Base-by-base conservation (phyloP, 2,329 filamentous ascomycete genomes). In the Emergomyces pasteurianus region DNA sequence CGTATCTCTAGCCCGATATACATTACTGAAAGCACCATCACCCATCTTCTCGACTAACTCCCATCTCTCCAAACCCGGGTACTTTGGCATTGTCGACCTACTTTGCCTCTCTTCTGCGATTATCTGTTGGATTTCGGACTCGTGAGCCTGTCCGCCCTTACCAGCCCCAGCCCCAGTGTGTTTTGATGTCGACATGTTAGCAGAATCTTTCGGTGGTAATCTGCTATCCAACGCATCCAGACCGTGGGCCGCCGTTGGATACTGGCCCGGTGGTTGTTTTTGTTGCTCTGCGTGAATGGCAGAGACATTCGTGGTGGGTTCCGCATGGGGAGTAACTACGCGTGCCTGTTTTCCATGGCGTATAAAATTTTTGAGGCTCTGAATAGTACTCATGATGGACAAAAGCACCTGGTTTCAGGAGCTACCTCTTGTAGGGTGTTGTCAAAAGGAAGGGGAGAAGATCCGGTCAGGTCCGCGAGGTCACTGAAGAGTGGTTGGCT, bases 311-410 rank as follows among this genome's bases (percentile, higher is more conserved):
- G 83, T 85, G 66, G 81, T 87, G 67, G 82, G 80, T 72, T 84
- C 83, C 63, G 79, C 83, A 69, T 82, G 82, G 62, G 80, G 79
- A 61, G 84, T 81, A 66, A 83, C 81, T 65, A 80, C 81, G 67
- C 90, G 88, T 68, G 91, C 92, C 81, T 96, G 91, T 80, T 96
- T 96, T 77, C 92, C 92, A 81, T 96, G 92, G 67, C 92, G 89
- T 77, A 97, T 94, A 77, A 97, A 95, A 77, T 96, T 96, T 79
- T 97, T 96, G 70, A 96, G 84, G 73, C 94, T 94, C 79, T 96
- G 92, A 79, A 96, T 95, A 54, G 84, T 84, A 69, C 82, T 84
- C 84, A 86, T 86, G 71, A 56, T 64, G 59, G 47, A 53, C 10
- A 46, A 62, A 53, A 49, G 23, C 23, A 52, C n/a, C n/a, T n/a